Conservation (phyloP, 768 basidiomycete genomes). For the Cyclocybe cylindracea region DNA sequence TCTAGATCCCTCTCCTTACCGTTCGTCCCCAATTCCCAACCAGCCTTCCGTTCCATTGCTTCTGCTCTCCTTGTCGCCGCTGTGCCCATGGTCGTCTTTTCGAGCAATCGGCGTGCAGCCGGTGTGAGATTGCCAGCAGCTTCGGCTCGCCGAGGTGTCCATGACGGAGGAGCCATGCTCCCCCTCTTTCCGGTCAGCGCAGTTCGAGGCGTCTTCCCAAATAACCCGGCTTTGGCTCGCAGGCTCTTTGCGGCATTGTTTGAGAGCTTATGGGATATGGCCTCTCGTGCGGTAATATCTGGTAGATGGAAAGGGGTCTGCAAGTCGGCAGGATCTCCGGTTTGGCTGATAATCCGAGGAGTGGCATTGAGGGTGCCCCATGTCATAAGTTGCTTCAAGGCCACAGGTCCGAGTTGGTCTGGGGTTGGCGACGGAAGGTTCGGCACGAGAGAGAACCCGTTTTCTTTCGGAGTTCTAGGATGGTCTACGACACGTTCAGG, state of each 20-base stretch:
- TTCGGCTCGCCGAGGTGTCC: slow-evolving; percentile 76
- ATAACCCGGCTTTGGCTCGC: slow-evolving; percentile 70
- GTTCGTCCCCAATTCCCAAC: slow-evolving; percentile 52
- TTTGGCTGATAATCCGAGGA: slow-evolving; percentile 69
- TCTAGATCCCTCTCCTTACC: slow-evolving; percentile 63
- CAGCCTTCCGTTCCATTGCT: slow-evolving; percentile 58
- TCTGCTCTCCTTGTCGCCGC: slow-evolving; percentile 65
- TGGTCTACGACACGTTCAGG: slow-evolving; percentile 48
- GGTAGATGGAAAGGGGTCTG: slow-evolving; percentile 80
- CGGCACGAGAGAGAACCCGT: slow-evolving; percentile 77
- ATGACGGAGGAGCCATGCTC: slow-evolving; percentile 77
- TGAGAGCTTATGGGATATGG: slow-evolving; percentile 79
- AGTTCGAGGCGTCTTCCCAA: slow-evolving; percentile 43
- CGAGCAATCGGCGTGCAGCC: slow-evolving; percentile 77
- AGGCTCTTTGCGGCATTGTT: slow-evolving; percentile 81
- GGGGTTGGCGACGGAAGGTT: slow-evolving; percentile 87
- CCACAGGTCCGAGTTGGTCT: slow-evolving; percentile 73
- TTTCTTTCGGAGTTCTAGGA: slow-evolving; percentile 53
- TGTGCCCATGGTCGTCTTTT: slow-evolving; percentile 68
- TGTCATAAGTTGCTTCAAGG: slow-evolving; percentile 94
- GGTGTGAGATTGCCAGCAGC: slow-evolving; percentile 80
- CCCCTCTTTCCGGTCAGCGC: slow-evolving; percentile 40
- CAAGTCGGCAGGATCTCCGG: slow-evolving; percentile 41
- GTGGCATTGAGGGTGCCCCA: slow-evolving; percentile 95
- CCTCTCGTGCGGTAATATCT: slow-evolving; percentile 77